A percentile compares a stretch with the other conserved stretches of the same genome.
phyloP scores from a whole-genome alignment of 495 filamentous ascomycete genomes.

The Penicillium steckii region DNA sequence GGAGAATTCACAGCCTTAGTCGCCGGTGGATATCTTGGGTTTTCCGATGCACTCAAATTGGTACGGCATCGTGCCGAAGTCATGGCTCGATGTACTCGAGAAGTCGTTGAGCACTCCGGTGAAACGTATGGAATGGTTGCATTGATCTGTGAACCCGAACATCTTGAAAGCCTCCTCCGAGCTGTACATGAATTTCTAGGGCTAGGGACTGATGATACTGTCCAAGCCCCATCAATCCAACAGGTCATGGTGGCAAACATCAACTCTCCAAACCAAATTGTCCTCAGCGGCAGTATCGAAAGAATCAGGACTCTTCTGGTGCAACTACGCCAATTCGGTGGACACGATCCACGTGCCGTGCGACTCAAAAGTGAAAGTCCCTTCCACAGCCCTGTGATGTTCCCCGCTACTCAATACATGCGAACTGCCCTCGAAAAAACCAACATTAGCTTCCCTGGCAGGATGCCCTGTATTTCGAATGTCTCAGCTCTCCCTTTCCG shows the following conservation, averaged over 20 bases:
- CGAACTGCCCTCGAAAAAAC: constrained; percentile 55
- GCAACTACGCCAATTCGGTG: constrained; percentile 87
- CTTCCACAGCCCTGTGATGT: constrained; percentile 93
- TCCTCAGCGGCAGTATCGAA: constrained; percentile 84
- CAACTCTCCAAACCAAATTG: constrained; percentile 95
- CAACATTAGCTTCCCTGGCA: constrained; percentile 69
- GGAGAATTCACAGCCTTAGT: constrained; percentile 94
- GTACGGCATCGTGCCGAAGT: constrained; percentile 77
- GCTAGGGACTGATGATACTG: constrained; percentile 60
- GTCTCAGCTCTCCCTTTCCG: constrained; percentile 76
- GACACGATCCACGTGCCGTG: constrained; percentile 89
- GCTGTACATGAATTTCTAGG: constrained; percentile 81
- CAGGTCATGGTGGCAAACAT: constrained; percentile 92
- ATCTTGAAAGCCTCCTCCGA: constrained; percentile 63
- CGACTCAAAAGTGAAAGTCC: constrained; percentile 84
- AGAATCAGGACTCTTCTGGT: constrained; percentile 81
- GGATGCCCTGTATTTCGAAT: constrained; percentile 80
- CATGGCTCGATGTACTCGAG: constrained; percentile 74
- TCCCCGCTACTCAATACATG: constrained; percentile 74
- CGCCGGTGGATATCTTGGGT: constrained; percentile 71
- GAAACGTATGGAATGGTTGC: constrained; percentile 91
- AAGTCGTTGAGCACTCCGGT: constrained; percentile 60
- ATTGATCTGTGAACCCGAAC: constrained; percentile 77
- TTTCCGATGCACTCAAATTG: constrained; percentile 73
- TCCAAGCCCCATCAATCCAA: constrained; percentile 66